These are phyloP conservation scores for Lolium perenne DNA, from an alignment of 176 grass and related monocot genomes.

Conservation along the genomic window DNA sequence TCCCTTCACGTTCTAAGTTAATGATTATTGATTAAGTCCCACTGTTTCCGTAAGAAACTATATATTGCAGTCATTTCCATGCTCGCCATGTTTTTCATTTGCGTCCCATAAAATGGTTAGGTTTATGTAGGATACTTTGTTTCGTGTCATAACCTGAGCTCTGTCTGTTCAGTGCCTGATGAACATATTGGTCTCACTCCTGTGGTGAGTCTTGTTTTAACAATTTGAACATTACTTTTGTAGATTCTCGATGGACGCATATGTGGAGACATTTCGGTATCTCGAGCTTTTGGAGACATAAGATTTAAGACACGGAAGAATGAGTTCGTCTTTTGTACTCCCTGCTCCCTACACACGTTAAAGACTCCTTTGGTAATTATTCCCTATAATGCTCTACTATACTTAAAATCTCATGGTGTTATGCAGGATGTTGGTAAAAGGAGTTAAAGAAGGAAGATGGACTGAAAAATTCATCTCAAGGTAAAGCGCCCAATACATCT, in stretches of 20 bases:
- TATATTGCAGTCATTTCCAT: not conserved
- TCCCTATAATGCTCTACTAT: not conserved
- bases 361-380: slow-evolving; percentile 1
- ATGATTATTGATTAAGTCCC: not conserved
- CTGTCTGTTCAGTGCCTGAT: slow-evolving; percentile 33
- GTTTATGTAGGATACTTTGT: not conserved
- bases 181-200: not conserved
- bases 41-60: not conserved
- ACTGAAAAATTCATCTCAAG: slow-evolving; percentile 84
- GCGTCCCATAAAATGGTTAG: not conserved
- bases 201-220: slow-evolving; percentile 34
- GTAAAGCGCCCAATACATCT: slow-evolving; percentile 42
- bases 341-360: slow-evolving; percentile 25
- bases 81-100: not conserved
- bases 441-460: slow-evolving; percentile 87
- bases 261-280: slow-evolving; percentile 97
- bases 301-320: slow-evolving; percentile 89
- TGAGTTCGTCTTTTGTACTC: slow-evolving; percentile 81
- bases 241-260: slow-evolving; percentile 97
- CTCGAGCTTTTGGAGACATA: slow-evolving; percentile 96
- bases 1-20: slow-evolving; percentile 27
- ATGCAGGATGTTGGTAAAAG: slow-evolving; percentile 83
- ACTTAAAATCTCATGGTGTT: slow-evolving; percentile 43
- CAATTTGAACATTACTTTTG: slow-evolving; percentile 7
- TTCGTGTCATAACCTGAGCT: not conserved